Base-by-base conservation (phyloP, 2,329 filamentous ascomycete species). In the Cytospora piceae region DNA sequence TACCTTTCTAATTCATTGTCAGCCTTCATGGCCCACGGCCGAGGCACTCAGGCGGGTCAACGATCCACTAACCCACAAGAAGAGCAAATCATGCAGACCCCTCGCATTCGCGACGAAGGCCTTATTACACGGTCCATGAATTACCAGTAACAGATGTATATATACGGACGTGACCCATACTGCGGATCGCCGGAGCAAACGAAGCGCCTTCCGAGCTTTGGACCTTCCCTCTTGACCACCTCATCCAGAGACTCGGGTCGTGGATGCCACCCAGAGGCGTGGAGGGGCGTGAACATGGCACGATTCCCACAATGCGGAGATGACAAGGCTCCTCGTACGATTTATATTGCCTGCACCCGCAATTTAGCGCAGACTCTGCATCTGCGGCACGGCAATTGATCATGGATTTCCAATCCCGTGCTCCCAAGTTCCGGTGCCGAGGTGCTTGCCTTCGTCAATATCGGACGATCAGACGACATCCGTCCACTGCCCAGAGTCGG, bases 231-330 rank as follows among this genome's bases (percentile, higher is more conserved):
- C 65, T 55, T 42, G 58, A 57, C 34, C 62, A 15, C 8, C 37
- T 58, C 22, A 62, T 27, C 62, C 65, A 67, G 62, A 62, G 20
- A 61, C 53, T 59, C 62, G 65, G 65, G 65, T 65, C 54, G 14
- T 58, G n/a, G 58, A n/a, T 39, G 39, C 39, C 63, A 46, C 58
- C 52, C 29, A 51, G 37, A 52, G 57, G 34, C 32, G 29, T 27
- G 34, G 31, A 20, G 46, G 58, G 46, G 58, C 46, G 32, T 22
- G 11, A 57, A 32, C 49, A 58, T 42, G 34, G 57, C 58, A 52
- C 62, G 49, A 34, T 58, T 27, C 12, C 57, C 22, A 55, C 62
- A 52, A 53, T 34, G 60, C 53, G 42, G 32, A 42, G 31, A 34
- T 34, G 34, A 31, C 27, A 62, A 56, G 31, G 46, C 46, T 62